Evolutionary conservation across 78 protist species (phyloP).

Genomic region (Pigoraptor vietnamica): DNA sequence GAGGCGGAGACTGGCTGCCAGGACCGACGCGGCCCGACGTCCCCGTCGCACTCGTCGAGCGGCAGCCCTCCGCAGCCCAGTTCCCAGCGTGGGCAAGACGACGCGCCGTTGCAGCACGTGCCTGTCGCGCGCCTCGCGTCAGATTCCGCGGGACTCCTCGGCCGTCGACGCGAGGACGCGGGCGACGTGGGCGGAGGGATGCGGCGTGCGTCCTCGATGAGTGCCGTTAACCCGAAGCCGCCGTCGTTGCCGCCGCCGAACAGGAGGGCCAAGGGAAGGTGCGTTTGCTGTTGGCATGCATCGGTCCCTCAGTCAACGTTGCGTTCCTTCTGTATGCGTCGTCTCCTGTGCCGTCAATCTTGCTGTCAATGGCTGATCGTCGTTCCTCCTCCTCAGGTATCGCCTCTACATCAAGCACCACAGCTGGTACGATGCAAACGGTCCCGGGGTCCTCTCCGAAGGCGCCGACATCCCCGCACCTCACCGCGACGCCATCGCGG

Average conservation of each 20-base stretch:
- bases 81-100: background rate
- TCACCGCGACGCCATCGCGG: background rate
- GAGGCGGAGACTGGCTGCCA: too few relatives aligned
- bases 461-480: background rate
- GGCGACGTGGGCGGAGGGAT: background rate
- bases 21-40: too few relatives aligned
- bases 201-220: background rate
- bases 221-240: background rate
- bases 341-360: too few relatives aligned
- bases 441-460: background rate
- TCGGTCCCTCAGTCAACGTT: background rate
- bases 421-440: background rate
- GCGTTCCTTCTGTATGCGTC: background rate
- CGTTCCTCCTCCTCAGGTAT: background rate
- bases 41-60: background rate
- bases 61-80: background rate
- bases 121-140: background rate
- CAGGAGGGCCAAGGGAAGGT: background rate
- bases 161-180: background rate
- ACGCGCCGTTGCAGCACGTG: background rate
- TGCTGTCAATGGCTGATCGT: too few relatives aligned
- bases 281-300: background rate
- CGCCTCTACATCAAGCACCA: background rate
- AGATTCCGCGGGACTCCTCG: background rate
- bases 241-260: background rate